Percentiles rank a stretch among this genome's conserved stretches.
These are phyloP conservation scores for Solanum bukasovii DNA, from an alignment of 257 asterid genomes.

Conservation along the genomic window DNA sequence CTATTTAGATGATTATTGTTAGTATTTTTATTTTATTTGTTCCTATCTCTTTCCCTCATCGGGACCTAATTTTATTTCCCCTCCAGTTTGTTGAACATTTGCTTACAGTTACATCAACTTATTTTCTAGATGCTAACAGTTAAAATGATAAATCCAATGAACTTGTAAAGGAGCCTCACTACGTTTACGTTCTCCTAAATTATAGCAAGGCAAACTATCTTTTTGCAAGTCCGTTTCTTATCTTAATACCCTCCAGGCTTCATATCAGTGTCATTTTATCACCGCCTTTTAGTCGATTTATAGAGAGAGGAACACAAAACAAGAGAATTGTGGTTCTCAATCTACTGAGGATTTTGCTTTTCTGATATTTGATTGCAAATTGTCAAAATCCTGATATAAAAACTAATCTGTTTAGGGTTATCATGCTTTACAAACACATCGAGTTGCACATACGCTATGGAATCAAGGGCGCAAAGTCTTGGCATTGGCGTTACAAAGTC, in stretches of 20 bases:
- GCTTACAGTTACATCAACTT: background rate
- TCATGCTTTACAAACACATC: constrained; percentile 34
- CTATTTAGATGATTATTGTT: background rate
- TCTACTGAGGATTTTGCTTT: background rate
- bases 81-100: background rate
- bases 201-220: background rate
- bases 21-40: background rate
- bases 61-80: background rate
- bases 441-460: constrained; percentile 42
- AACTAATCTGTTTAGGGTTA: constrained; percentile 19
- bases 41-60: background rate
- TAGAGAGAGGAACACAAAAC: background rate
- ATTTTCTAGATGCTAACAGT: background rate
- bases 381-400: background rate
- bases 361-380: background rate
- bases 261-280: background rate
- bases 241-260: background rate
- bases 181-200: background rate
- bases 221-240: background rate
- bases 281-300: background rate
- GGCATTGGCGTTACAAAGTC: constrained; percentile 36
- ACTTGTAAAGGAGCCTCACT: background rate
- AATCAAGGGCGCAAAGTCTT: constrained; percentile 30
- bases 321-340: background rate
- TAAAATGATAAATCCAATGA: background rate